These are phyloP conservation scores for Leccinum proliferum DNA, from an alignment of 1,284 basidiomycete genomes.

Conservation along the genomic window DNA sequence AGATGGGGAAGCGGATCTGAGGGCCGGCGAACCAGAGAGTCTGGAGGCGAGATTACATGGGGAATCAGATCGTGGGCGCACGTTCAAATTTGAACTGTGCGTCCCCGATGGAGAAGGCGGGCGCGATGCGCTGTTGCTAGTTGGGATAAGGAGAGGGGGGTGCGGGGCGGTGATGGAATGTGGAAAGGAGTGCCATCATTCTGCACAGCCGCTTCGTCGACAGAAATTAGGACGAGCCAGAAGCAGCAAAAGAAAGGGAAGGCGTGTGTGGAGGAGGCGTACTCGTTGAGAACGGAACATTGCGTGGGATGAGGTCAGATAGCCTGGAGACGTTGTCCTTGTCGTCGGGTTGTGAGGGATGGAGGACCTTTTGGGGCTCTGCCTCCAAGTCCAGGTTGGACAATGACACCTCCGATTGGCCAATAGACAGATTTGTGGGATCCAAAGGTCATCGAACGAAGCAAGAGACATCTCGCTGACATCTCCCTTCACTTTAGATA, in stretches of 20 bases:
- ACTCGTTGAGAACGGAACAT: conserved; percentile 22
- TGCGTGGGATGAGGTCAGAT: conserved; percentile 21
- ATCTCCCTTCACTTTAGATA: conserved; percentile 26
- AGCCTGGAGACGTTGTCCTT: conserved; percentile 13
- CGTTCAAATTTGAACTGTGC: conserved; percentile 5
- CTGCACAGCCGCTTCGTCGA: conserved; percentile 6
- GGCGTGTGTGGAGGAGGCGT: conserved; percentile 22
- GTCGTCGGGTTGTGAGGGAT: conserved; percentile 9
- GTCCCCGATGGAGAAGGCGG: conserved; percentile 11
- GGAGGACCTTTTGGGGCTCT: conserved; percentile 24
- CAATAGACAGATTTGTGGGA: conserved; percentile 30
- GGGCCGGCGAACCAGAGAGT: conserved; percentile 16
- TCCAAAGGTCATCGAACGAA: conserved; percentile 31
- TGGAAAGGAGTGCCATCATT: conserved; percentile 4
- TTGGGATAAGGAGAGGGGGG: conserved; percentile 1
- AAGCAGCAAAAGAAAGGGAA: conserved; percentile 16
- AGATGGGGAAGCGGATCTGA: conserved; percentile 19
- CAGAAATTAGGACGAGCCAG: conserved; percentile 17
- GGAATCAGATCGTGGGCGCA: conserved; percentile 22
- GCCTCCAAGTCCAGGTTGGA: conserved; percentile 28
- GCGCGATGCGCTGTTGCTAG: background rate
- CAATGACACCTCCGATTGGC: conserved; percentile 29
- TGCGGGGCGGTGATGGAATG: conserved; percentile 4
- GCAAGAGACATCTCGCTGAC: conserved; percentile 33
- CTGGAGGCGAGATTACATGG: conserved; percentile 14